Conservation (phyloP, 768 basidiomycete species). For the Leucosporidium creatinivorum region DNA sequence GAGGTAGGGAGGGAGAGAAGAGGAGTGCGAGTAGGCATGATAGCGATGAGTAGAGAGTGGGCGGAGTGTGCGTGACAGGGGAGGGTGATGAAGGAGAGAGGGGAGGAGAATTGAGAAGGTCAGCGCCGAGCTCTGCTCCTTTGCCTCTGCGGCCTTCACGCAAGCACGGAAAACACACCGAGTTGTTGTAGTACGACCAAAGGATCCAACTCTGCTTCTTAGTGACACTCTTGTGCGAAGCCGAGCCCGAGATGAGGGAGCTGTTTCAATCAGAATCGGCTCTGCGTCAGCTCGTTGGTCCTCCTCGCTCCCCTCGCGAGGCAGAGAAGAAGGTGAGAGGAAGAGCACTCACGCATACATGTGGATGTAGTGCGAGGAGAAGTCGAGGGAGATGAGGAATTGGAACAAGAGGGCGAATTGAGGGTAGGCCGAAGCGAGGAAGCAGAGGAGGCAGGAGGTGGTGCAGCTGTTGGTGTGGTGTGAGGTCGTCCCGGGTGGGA, state of each 20-base stretch:
- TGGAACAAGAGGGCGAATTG: constrained; percentile 78
- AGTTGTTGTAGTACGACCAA: constrained; percentile 85
- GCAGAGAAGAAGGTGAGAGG: not conserved
- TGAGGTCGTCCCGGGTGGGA: too few relatives aligned
- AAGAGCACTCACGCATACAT: constrained; percentile 79
- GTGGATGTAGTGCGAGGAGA: constrained; percentile 98
- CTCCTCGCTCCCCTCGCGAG: not conserved
- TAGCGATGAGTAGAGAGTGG: not conserved
- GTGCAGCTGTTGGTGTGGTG: constrained; percentile 62
- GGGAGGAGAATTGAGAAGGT: constrained; percentile 40
- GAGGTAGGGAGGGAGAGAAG: not conserved
- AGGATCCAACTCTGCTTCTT: constrained; percentile 88
- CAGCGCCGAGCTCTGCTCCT: too few relatives aligned
- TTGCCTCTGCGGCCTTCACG: too few relatives aligned
- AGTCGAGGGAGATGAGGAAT: constrained; percentile 92
- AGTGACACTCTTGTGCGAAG: constrained; percentile 84
- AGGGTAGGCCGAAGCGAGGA: constrained; percentile 84
- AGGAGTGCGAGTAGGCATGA: not conserved
- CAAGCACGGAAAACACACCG: constrained; percentile 8
- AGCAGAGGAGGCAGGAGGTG: constrained; percentile 88
- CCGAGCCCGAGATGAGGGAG: constrained; percentile 86
- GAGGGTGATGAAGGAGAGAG: not conserved
- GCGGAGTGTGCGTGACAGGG: too few relatives aligned
- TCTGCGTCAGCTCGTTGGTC: not conserved
- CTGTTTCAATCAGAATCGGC: constrained; percentile 45